Evolutionary conservation across 2,329 filamentous ascomycete species (phyloP), one percentile per base, ranked within the genome.

Genomic region (Tothia fuscella): DNA sequence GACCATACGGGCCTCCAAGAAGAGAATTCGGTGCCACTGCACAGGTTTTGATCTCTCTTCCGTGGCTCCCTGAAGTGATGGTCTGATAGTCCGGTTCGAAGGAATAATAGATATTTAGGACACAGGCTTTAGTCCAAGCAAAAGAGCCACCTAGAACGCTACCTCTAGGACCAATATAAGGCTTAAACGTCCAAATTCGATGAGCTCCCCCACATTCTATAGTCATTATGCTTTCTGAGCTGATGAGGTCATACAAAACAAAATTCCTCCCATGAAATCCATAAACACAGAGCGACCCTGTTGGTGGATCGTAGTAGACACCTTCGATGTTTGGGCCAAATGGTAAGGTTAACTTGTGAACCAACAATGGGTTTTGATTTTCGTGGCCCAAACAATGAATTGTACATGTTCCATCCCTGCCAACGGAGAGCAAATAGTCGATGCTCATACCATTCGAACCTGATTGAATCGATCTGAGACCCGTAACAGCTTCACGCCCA

Each of bases 171-270:
- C 56, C 53, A 6, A 56, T 54, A 7, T 22, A 38, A 24, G 56
- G 58, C 16, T 58, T 54, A 47, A 72, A 83, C 3, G 75, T 72
- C 70, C 86, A 95, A 24, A 72, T 78, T 42, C 89, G 74, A 54
- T 94, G 86, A 0, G 78, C 79, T 25, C 89, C 89, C 42, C 88
- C 89, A 54, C 89, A 95, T 37, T 87, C 78, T 22, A 93, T 69
- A 1, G 68, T 70, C 42, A 80, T 73, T 13, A 89, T 59, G 51
- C 89, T 81, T 43, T 76, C 71, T 45, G 84, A 77, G 2, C 65
- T 66, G 0, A 75, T 78, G 54, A 83, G 78, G 56, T 94, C 84
- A 75, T 84, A 91, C 7, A 89, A 71, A 10, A 93, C 67, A 54
- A 96, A 93, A 35, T 76, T 68, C 47, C 78, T 85, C 55, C 82